Conservation (phyloP, 1,139 yeast species). For the Zygoascus sp. region DNA sequence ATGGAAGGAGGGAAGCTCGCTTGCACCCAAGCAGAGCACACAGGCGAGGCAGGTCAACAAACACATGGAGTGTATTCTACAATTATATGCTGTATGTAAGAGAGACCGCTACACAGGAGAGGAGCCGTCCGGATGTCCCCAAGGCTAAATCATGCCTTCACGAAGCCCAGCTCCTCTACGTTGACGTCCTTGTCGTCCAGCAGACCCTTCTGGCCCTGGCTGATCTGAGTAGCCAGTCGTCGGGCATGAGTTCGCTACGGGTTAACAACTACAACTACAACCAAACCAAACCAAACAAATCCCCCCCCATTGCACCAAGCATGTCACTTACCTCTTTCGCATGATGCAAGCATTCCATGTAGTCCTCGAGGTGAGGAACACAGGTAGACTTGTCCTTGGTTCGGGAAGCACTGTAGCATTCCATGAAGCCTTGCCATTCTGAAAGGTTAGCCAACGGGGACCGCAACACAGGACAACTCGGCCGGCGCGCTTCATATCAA, state of each 20-base stretch:
- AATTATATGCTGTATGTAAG: neutral
- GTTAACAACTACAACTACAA: neutral
- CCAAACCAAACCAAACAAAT: neutral
- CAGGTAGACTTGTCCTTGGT: constrained; percentile 39
- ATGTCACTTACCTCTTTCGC: constrained; percentile 41
- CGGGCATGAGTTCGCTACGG: constrained; percentile 9
- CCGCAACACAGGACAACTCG: neutral
- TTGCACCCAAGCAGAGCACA: neutral
- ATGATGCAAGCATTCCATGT: constrained; percentile 48
- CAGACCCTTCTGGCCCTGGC: constrained; percentile 10
- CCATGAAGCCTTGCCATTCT: constrained; percentile 45
- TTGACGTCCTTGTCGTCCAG: constrained; percentile 19
- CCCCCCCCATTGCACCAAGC: too few species aligned
- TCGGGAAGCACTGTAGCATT: constrained; percentile 42
- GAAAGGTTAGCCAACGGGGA: neutral
- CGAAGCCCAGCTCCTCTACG: constrained; percentile 31
- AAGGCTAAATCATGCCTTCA: constrained; percentile 16
- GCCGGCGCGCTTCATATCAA: neutral
- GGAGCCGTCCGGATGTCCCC: neutral
- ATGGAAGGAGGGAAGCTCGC: neutral
- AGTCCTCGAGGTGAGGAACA: constrained; percentile 42
- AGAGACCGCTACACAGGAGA: too few species aligned
- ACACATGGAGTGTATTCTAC: neutral
- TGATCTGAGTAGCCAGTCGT: constrained; percentile 10
- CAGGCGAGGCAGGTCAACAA: neutral